A percentile compares a stretch with the other conserved stretches of the same genome.
phyloP scores from a whole-genome alignment of 768 basidiomycete species.

The Pisolithus microcarpus region DNA sequence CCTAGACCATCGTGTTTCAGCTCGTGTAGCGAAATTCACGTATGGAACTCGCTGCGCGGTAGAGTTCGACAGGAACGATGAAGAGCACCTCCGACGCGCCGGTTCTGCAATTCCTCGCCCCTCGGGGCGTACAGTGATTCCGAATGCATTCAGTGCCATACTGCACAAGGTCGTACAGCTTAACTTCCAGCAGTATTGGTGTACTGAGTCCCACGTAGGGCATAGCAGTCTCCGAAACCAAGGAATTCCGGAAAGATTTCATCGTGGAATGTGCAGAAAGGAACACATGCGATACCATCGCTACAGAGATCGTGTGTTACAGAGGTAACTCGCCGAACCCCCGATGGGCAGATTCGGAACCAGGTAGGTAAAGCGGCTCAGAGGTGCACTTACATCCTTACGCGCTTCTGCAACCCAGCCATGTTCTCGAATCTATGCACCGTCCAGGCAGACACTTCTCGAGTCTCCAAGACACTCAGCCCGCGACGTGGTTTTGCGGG shows the following conservation, averaged over 20 bases:
- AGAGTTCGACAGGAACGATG: conserved; percentile 23
- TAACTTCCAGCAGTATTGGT: not conserved
- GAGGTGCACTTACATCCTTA: not conserved
- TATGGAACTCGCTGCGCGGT: conserved; percentile 31
- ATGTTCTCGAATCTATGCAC: conserved; percentile 22
- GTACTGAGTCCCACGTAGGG: conserved; percentile 13
- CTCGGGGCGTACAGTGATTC: conserved; percentile 26
- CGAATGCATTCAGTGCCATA: conserved; percentile 27
- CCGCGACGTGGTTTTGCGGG: conserved; percentile 24
- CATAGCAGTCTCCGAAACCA: conserved; percentile 22
- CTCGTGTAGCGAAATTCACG: conserved; percentile 32
- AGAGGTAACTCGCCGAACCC: conserved; percentile 18
- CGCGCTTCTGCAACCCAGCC: conserved; percentile 6
- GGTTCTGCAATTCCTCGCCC: conserved; percentile 23
- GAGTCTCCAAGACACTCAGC: conserved; percentile 24
- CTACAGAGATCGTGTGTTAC: conserved; percentile 27
- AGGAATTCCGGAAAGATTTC: conserved; percentile 28
- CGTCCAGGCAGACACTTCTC: conserved; percentile 21
- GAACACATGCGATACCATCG: conserved; percentile 20
- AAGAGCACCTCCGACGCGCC: conserved; percentile 25
- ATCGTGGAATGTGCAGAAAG: conserved; percentile 24
- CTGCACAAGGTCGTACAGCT: conserved; percentile 18
- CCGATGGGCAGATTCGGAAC: conserved; percentile 26
- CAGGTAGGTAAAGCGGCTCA: conserved; percentile 8
- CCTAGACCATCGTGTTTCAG: conserved; percentile 35